Conservation (phyloP, 2,329 filamentous ascomycete species). For the Arthrinium phaeospermum region DNA sequence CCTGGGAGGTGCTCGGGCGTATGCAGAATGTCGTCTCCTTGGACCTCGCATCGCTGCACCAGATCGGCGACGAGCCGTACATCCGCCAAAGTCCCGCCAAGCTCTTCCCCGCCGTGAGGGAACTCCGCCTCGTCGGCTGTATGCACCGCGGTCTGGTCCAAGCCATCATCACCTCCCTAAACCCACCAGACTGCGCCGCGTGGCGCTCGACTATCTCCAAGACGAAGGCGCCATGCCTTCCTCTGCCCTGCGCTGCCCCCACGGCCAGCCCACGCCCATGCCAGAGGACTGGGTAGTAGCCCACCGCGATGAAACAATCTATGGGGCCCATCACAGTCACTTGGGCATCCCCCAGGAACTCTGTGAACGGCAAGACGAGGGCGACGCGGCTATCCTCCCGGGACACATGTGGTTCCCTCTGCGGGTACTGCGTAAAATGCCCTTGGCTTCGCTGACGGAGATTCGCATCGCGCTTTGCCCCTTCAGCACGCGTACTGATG, state of each 20-base stretch:
- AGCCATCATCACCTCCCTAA: not conserved
- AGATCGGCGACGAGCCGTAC: not conserved
- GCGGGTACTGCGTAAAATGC: not conserved
- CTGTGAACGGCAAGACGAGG: not conserved
- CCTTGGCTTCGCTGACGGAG: not conserved
- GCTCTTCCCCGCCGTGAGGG: not conserved
- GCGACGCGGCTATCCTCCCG: not conserved
- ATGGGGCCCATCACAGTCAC: not conserved
- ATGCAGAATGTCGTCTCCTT: not conserved
- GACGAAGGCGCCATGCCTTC: not conserved
- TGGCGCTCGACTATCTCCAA: not conserved
- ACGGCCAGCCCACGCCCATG: not conserved
- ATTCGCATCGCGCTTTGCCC: not conserved
- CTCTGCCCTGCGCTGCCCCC: too few species aligned
- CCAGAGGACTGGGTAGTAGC: not conserved
- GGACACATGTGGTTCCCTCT: not conserved
- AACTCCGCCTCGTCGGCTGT: not conserved
- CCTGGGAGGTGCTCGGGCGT: not conserved
- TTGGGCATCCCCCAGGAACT: not conserved
- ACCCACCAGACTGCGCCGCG: not conserved
- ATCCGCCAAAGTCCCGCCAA: not conserved
- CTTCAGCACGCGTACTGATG: not conserved
- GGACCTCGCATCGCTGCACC: not conserved
- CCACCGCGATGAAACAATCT: not conserved
- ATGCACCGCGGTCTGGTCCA: not conserved